Conservation (phyloP, 768 basidiomycete genomes). For the Sistotremastrum suecicum region DNA sequence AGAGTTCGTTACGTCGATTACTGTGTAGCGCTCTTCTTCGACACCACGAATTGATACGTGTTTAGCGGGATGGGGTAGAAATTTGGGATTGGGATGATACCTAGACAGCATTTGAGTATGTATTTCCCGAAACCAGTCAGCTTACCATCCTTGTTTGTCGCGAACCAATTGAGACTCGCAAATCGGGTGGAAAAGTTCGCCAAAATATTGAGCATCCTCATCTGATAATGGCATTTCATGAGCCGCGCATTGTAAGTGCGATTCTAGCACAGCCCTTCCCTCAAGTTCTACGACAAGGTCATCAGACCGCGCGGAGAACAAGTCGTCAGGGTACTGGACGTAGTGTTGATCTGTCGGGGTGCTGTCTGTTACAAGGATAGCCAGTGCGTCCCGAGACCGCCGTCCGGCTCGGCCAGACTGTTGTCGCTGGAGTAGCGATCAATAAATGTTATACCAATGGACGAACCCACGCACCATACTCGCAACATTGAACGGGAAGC, state of each 20-base stretch:
- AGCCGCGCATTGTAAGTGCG: conserved; percentile 78
- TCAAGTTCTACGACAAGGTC: conserved; percentile 61
- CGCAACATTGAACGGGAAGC: conserved; percentile 67
- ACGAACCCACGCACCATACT: conserved; percentile 46
- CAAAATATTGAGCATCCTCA: conserved; percentile 63
- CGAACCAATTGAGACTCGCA: conserved; percentile 45
- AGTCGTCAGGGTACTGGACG: conserved; percentile 47
- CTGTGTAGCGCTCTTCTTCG: conserved; percentile 65
- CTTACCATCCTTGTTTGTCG: conserved; percentile 75
- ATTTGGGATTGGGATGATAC: conserved; percentile 75
- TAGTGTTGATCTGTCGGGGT: conserved; percentile 64
- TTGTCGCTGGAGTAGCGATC: conserved; percentile 42
- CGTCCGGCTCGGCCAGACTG: conserved; percentile 84
- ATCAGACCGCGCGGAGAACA: conserved; percentile 48
- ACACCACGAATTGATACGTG: conserved; percentile 62
- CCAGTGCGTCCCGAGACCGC: conserved; percentile 63
- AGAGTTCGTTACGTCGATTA: conserved; percentile 46
- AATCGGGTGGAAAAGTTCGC: conserved; percentile 38
- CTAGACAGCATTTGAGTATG: conserved; percentile 19
- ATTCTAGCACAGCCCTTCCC: conserved; percentile 64
- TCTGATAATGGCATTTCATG: conserved; percentile 68
- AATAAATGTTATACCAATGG: neutral
- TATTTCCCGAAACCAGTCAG: neutral
- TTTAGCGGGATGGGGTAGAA: conserved; percentile 60
- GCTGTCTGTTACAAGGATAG: conserved; percentile 54